Evolutionary conservation across 176 grass and related monocot species (phyloP).

Genomic region (Carex kokanica): DNA sequence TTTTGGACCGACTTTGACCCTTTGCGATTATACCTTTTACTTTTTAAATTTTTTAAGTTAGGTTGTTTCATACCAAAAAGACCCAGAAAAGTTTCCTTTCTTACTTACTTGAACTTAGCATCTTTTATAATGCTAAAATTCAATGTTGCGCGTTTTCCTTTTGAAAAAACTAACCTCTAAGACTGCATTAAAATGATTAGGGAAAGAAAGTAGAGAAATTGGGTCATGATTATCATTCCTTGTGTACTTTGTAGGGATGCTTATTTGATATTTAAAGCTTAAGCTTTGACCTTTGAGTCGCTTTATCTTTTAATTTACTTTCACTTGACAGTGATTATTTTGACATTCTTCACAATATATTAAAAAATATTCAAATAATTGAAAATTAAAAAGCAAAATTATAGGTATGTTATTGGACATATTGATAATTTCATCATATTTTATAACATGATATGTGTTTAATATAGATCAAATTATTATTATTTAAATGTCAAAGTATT

Average conservation of each 20-base stretch:
- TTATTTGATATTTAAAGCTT: not conserved
- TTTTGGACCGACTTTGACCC: too few species aligned
- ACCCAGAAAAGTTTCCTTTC: not conserved
- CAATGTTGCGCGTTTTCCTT: not conserved
- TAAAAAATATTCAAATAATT: too few species aligned
- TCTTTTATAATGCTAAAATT: not conserved
- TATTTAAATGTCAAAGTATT: not conserved
- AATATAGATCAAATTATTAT: too few species aligned
- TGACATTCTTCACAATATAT: too few species aligned
- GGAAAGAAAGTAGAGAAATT: not conserved
- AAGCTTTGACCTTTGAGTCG: not conserved
- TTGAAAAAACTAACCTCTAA: not conserved
- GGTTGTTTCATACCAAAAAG: not conserved
- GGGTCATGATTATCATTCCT: not conserved
- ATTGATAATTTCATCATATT: too few species aligned
- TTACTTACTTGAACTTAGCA: not conserved
- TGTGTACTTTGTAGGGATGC: not conserved
- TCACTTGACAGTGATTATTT: not conserved
- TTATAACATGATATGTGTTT: too few species aligned
- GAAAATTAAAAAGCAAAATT: too few species aligned
- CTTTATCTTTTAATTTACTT: constrained; percentile 20
- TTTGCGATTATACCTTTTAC: not conserved
- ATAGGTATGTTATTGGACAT: too few species aligned
- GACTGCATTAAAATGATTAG: not conserved
- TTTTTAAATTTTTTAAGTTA: not conserved